Conservation (phyloP, 2,329 filamentous ascomycete genomes). For the Claviceps sp. region DNA sequence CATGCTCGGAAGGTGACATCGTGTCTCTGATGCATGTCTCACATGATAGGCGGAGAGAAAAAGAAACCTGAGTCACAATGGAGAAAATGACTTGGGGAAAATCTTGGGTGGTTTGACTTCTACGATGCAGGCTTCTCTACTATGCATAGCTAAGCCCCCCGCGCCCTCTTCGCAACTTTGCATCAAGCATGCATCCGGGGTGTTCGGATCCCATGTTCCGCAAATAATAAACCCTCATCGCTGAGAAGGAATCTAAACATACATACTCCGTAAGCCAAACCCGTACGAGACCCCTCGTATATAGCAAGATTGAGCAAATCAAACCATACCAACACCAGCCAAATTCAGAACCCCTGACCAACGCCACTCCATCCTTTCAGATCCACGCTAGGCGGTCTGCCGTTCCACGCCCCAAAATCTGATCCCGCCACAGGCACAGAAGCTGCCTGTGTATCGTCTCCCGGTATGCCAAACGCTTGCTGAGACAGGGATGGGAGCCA, state of each 20-base stretch:
- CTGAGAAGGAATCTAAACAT: no score
- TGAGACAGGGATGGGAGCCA: not conserved
- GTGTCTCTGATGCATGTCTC: no score
- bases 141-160: no score
- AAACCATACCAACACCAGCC: not conserved
- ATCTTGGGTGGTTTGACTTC: no score
- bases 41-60: no score
- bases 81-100: no score
- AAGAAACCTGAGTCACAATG: no score
- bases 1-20: no score
- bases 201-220: not conserved
- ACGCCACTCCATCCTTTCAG: not conserved
- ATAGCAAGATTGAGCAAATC: not conserved
- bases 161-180: no score
- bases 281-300: not conserved
- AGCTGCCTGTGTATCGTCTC: not conserved
- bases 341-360: not conserved
- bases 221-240: not conserved
- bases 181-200: no score
- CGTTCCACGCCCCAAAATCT: not conserved
- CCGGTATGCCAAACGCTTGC: not conserved
- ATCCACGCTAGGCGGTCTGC: not conserved
- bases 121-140: no score
- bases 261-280: no score
- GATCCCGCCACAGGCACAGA: conserved; percentile 1